Conservation (phyloP, 805 yeast species). For the Isabelozyma pseudorhagii region DNA sequence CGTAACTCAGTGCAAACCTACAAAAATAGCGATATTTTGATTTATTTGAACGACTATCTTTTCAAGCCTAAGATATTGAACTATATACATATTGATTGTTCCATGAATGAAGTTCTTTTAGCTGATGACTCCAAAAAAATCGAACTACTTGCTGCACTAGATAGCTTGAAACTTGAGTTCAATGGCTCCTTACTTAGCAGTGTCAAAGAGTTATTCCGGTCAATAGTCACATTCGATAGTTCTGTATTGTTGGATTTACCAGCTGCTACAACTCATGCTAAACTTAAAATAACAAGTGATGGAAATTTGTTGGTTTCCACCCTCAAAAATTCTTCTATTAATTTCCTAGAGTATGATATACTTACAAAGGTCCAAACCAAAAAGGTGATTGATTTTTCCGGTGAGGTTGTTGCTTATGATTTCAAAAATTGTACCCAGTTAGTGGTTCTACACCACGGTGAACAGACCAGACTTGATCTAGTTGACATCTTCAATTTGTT, state of each 20-base stretch:
- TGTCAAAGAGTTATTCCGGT: slow-evolving; percentile 24
- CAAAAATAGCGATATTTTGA: slow-evolving; percentile 19
- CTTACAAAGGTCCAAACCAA: neutral
- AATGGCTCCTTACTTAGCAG: slow-evolving; percentile 15
- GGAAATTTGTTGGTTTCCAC: neutral
- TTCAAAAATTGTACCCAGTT: neutral
- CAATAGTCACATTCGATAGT: slow-evolving; percentile 10
- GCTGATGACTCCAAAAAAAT: neutral
- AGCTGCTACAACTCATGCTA: neutral
- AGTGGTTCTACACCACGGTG: neutral
- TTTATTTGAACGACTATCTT: slow-evolving; percentile 20
- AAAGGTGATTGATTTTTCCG: neutral
- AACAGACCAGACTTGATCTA: slow-evolving; percentile 1
- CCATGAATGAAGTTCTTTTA: slow-evolving; percentile 9
- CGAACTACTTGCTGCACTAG: slow-evolving; percentile 5
- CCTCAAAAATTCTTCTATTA: neutral
- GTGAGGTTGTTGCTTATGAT: slow-evolving; percentile 1
- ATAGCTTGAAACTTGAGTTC: slow-evolving; percentile 6
- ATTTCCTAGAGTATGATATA: neutral
- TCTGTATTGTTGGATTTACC: slow-evolving; percentile 7
- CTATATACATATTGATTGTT: slow-evolving; percentile 16
- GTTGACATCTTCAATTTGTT: neutral
- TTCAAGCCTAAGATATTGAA: slow-evolving; percentile 14
- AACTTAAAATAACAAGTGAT: neutral
- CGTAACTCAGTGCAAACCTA: slow-evolving; percentile 8